Evolutionary conservation across 106 monocot genomes (phyloP), one percentile per base, ranked within the genome.

Genomic region (Acorus calamus): DNA sequence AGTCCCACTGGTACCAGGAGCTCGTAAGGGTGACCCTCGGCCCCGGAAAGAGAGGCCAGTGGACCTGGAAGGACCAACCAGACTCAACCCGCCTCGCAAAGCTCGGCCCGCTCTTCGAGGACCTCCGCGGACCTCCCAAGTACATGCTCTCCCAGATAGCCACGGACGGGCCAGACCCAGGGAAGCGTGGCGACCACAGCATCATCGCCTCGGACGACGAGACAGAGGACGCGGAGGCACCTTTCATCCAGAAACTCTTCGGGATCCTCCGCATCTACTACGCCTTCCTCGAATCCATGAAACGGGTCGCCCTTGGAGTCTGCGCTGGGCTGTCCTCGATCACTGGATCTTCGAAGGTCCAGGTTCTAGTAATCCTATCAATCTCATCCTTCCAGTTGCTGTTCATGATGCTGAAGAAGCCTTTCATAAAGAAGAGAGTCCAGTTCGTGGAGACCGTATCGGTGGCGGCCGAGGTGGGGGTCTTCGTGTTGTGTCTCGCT

Each of bases 241-340:
- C 89, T 1, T 80, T 82, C 66, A 78, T 96, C 51, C 87, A 96
- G 57, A 96, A 84, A 52, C 70, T 96, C 64, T 87, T 87, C 45
- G 90, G 87, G 55, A 84, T 85, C 12, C 81, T 96, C 5, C 75
- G 94, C n/a, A 96, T 90, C 54, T 90, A 96, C 69, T 96, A 87
- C 68, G 84, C 82, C 3, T 70, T 96, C 11, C 5, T 96, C 2
- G 90, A 96, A 46, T 69, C 64, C 5, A 43, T 83, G n/a, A 96
- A 96, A 44, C 82, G 94, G 0, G 71, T 65, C 0, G 53, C 70
- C 10, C 63, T 96, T 14, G 94, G 87, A 28, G 60, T 87, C 46
- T 12, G 82, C 12, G 94, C 79, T 2, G 94, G 94, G 42, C 66
- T 70, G 4, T 68, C 59, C 57, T 78, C 84, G 3, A 13, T 65